These are phyloP conservation scores for Beauveria varroae DNA, from an alignment of 2,329 filamentous ascomycete genomes.

Conservation along the genomic window DNA sequence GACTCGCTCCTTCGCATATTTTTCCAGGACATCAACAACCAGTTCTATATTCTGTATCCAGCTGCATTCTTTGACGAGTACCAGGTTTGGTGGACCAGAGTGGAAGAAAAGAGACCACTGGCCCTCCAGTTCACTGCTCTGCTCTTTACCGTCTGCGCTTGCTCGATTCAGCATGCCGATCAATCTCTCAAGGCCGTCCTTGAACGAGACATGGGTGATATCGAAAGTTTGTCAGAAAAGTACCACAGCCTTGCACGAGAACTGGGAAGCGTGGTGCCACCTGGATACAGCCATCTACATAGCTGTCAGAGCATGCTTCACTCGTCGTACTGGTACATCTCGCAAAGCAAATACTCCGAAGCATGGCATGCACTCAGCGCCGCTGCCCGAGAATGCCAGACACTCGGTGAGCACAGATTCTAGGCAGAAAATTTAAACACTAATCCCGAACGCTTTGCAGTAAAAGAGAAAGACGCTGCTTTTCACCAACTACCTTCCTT, in stretches of 20 bases:
- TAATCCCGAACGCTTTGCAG: slow-evolving; percentile 14
- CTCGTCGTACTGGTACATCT: slow-evolving; percentile 31
- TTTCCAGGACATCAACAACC: slow-evolving; percentile 29
- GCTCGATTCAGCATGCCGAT: slow-evolving; percentile 27
- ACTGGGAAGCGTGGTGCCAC: slow-evolving; percentile 24
- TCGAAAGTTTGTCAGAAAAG: slow-evolving; percentile 22
- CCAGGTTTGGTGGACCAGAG: slow-evolving; percentile 26
- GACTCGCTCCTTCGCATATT: slow-evolving; percentile 31
- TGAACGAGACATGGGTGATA: slow-evolving; percentile 22
- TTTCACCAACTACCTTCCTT: slow-evolving; percentile 22
- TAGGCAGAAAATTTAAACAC: neutral
- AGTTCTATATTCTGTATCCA: slow-evolving; percentile 32
- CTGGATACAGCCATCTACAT: slow-evolving; percentile 24
- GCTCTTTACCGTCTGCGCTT: slow-evolving; percentile 30
- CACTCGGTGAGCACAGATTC: slow-evolving; percentile 17
- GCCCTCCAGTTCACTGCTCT: slow-evolving; percentile 30
- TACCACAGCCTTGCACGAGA: slow-evolving; percentile 28
- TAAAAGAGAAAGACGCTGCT: slow-evolving; percentile 23
- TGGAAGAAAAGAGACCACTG: slow-evolving; percentile 22
- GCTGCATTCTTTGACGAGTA: slow-evolving; percentile 28
- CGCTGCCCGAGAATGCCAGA: slow-evolving; percentile 29
- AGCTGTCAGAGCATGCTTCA: slow-evolving; percentile 29
- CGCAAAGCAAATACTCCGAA: slow-evolving; percentile 28
- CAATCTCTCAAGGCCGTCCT: slow-evolving; percentile 23
- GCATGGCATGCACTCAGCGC: slow-evolving; percentile 29